Evolutionary conservation across 1,284 basidiomycete species (phyloP), one percentile per base, ranked within the genome.

Genomic region (Cryptococcus amylolentus): DNA sequence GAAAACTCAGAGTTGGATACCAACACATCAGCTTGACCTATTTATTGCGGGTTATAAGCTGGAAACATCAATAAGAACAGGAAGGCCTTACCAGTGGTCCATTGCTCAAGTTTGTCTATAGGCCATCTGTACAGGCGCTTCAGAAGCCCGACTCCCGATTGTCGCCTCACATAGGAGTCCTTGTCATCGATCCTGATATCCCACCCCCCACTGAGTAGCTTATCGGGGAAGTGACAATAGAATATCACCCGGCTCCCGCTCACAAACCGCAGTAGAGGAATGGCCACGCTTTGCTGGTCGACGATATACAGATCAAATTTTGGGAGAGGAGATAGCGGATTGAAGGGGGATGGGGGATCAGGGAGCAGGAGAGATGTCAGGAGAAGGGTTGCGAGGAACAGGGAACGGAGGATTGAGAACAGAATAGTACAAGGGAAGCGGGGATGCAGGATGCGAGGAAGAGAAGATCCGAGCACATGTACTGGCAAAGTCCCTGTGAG

Each of bases 211-310:
- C 72, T 73, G n/a, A 96, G 82, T 0, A 96, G 80, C 73, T 94
- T 92, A 78, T 97, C 93, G 0, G 96, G 95, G 69, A 98, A 98
- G 75, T 98, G 95, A 68, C 93, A 96, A 76, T 98, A 98, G 78
- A 97, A 98, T 16, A 98, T 85, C 26, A 96, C 88, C 1, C 90
- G 84, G 10, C 84, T 89, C 12, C 81, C 80, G 3, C 82, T 83
- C 10, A 89, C 71, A 51, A 81, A 73, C 13, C 89, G 83, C 1
- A 98, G 80, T 60, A 95, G 80, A 0, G 95, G 95, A 18, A 98
- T 82, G 58, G 88, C 91, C 2, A 91, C 91, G 1, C 91, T 91
- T 20, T 98, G 84, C 73, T 98, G 95, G 77, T 98, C 96, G 16
- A 98, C 88, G 58, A 98, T 87, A 79, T 88, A 94, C 28, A 97